Percentiles rank a stretch among this genome's conserved stretches.
Conservation (phyloP, 371 early-diverging fungal genomes). For the Mucor saturninus region DNA sequence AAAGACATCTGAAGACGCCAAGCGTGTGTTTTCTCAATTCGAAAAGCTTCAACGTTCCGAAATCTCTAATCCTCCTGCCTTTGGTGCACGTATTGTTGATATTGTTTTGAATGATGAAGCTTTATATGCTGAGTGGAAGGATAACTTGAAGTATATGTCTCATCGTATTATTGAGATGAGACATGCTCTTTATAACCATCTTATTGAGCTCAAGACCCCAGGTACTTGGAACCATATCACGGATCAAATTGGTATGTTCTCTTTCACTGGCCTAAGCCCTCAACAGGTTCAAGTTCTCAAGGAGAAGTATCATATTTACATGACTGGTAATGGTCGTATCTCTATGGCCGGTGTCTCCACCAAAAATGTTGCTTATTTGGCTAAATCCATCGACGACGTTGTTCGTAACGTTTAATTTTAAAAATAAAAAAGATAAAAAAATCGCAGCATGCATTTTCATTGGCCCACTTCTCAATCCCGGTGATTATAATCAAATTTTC, state of each 20-base stretch:
- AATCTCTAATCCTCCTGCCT: constrained; percentile 90
- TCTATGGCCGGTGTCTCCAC: constrained; percentile 93
- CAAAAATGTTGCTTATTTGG: constrained; percentile 86
- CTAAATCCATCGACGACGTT: constrained; percentile 77
- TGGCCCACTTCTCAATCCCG: too few species aligned
- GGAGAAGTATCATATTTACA: constrained; percentile 88
- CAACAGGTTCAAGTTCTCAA: constrained; percentile 77
- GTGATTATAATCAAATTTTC: too few species aligned
- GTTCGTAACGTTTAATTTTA: constrained; percentile 54
- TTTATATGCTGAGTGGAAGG: constrained; percentile 85
- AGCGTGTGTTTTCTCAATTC: constrained; percentile 78
- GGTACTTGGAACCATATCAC: constrained; percentile 95
- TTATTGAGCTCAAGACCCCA: constrained; percentile 78
- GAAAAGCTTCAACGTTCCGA: constrained; percentile 82
- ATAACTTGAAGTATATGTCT: constrained; percentile 84
- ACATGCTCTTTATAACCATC: constrained; percentile 62
- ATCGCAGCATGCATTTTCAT: too few species aligned
- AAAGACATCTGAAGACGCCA: constrained; percentile 50
- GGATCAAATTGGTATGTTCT: constrained; percentile 97
- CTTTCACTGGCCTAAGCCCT: constrained; percentile 85
- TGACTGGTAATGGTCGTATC: constrained; percentile 94
- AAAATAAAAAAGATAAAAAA: background rate
- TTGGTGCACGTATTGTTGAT: constrained; percentile 88
- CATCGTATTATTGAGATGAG: constrained; percentile 90
- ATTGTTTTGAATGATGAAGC: constrained; percentile 80